These are phyloP conservation scores for Botryotinia convoluta DNA, from an alignment of 2,329 filamentous ascomycete genomes.

Conservation along the genomic window DNA sequence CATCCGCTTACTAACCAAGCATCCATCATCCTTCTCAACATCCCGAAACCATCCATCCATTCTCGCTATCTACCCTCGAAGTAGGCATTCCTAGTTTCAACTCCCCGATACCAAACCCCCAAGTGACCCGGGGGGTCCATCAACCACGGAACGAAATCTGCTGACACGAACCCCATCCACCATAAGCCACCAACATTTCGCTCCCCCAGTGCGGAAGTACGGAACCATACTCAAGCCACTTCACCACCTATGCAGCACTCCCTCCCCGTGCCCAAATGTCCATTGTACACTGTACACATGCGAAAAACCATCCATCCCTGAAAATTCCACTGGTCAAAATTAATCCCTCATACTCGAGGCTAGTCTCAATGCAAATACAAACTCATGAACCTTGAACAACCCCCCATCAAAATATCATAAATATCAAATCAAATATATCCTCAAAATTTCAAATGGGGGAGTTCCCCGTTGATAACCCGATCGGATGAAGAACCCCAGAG, in stretches of 20 bases:
- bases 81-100: background rate
- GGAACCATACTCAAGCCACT: background rate
- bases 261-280: too few species aligned
- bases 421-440: background rate
- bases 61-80: background rate
- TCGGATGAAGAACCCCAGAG: background rate
- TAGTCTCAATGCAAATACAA: background rate
- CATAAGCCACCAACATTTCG: background rate
- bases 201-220: background rate
- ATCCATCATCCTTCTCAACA: background rate
- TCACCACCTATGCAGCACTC: background rate
- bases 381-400: background rate
- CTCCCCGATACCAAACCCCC: background rate
- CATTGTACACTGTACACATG: background rate
- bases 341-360: slow-evolving; percentile 32
- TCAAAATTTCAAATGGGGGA: background rate
- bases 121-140: background rate
- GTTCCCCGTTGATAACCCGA: background rate
- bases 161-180: background rate
- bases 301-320: background rate
- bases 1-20: background rate
- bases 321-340: slow-evolving; percentile 30
- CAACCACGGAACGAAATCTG: background rate
- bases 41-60: background rate
- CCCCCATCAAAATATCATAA: background rate